Conservation (phyloP, 2,329 filamentous ascomycete species). For the Verticillium tricorpus region DNA sequence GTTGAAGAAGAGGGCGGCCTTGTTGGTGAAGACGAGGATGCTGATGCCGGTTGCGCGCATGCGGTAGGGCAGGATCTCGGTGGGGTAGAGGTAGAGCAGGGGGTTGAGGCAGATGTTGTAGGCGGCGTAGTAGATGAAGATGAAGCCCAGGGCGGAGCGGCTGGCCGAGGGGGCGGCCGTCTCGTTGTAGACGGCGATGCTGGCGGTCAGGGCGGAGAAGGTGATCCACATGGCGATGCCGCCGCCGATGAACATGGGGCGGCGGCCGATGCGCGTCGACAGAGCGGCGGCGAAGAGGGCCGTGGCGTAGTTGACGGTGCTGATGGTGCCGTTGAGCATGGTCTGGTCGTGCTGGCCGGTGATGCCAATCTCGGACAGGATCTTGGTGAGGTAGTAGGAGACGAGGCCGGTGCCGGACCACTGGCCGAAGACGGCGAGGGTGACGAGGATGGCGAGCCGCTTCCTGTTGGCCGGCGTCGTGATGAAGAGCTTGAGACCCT, state of each 20-base stretch:
- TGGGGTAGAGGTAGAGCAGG: constrained; percentile 14
- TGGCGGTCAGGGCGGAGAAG: constrained; percentile 6
- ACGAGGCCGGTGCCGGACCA: constrained; percentile 26
- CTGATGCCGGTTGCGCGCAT: constrained; percentile 19
- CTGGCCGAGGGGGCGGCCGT: not conserved
- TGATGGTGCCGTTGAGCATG: constrained; percentile 29
- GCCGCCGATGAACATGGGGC: constrained; percentile 23
- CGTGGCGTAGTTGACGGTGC: constrained; percentile 1
- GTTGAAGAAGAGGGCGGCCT: constrained; percentile 21
- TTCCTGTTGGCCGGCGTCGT: constrained; percentile 19
- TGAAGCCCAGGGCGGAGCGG: constrained; percentile 20
- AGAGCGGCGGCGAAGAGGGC: constrained; percentile 1
- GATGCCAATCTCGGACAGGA: constrained; percentile 24
- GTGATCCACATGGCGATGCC: constrained; percentile 17
- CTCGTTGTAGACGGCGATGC: constrained; percentile 5
- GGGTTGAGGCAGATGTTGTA: constrained; percentile 4
- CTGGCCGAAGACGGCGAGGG: constrained; percentile 18
- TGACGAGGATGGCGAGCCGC: constrained; percentile 16
- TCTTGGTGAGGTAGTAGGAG: constrained; percentile 30
- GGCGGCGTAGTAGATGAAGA: constrained; percentile 29
- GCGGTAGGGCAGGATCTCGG: constrained; percentile 20
- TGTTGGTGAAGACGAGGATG: constrained; percentile 17
- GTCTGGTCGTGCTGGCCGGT: constrained; percentile 28
- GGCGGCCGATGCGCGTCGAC: not conserved
- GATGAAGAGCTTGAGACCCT: constrained; percentile 9